phyloP scores from a whole-genome alignment of 345 rosid species.

The Aquilaria yunnanensis region DNA sequence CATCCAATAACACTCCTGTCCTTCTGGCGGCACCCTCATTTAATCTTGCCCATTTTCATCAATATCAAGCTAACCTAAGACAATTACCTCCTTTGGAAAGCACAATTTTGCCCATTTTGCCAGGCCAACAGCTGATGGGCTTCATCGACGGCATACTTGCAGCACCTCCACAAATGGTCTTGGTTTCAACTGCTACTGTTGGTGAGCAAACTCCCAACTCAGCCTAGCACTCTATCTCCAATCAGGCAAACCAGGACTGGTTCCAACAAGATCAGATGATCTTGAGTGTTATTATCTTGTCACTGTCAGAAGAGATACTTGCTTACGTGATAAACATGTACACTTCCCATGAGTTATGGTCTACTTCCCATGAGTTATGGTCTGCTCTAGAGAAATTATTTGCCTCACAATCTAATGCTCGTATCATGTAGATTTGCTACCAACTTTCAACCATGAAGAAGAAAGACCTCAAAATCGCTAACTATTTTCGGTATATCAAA shows the following conservation, averaged over 20 bases:
- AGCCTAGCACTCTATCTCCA: not conserved
- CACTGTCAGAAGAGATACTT: not conserved
- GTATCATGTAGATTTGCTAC: not conserved
- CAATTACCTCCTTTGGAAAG: not conserved
- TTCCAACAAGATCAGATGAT: not conserved
- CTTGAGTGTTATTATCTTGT: not conserved
- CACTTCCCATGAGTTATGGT: not conserved
- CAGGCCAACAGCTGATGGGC: not conserved
- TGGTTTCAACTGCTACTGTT: not conserved
- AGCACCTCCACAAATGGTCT: not conserved
- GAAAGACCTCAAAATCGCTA: too few species aligned
- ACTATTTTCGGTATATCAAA: not conserved
- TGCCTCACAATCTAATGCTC: not conserved
- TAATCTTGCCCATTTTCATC: too few species aligned
- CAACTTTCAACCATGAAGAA: not conserved
- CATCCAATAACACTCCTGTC: too few species aligned
- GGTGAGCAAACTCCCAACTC: not conserved
- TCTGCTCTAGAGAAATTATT: not conserved
- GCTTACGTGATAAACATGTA: not conserved
- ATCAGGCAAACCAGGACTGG: not conserved
- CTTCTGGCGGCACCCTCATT: too few species aligned
- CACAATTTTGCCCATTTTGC: not conserved
- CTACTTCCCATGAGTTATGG: not conserved
- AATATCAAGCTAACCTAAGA: too few species aligned
- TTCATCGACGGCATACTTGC: not conserved